Evolutionary conservation across 2,329 filamentous ascomycete species (phyloP).

Genomic region (Colletotrichum zoysiae): DNA sequence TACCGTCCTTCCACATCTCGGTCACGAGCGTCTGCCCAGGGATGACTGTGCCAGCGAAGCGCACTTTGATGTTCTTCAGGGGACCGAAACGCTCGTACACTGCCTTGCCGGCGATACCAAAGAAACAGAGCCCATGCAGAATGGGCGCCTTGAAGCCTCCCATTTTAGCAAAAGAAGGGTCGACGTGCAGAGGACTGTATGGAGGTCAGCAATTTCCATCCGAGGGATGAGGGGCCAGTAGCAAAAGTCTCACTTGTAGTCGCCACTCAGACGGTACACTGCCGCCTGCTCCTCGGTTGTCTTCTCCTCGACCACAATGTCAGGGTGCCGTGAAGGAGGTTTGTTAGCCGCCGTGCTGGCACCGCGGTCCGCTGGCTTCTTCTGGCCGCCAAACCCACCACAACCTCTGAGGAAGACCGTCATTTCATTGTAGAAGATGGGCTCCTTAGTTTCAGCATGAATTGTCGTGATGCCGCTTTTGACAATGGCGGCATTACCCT

Average conservation of each 20-base stretch:
- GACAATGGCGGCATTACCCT: slow-evolving; percentile 89
- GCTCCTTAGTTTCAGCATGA: slow-evolving; percentile 86
- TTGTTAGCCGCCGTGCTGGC: slow-evolving; percentile 83
- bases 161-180: slow-evolving; percentile 93
- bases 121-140: slow-evolving; percentile 95
- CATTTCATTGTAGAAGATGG: slow-evolving; percentile 96
- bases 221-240: slow-evolving; percentile 2
- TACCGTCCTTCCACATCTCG: slow-evolving; percentile 93
- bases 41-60: slow-evolving; percentile 87
- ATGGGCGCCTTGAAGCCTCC: slow-evolving; percentile 96
- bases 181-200: slow-evolving; percentile 85
- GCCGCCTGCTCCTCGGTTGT: slow-evolving; percentile 93
- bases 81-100: slow-evolving; percentile 85
- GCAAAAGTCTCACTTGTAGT: slow-evolving; percentile 76
- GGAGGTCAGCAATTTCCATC: slow-evolving; percentile 2
- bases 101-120: slow-evolving; percentile 92
- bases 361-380: slow-evolving; percentile 82
- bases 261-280: slow-evolving; percentile 91
- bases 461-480: slow-evolving; percentile 85
- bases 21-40: slow-evolving; percentile 92
- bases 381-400: slow-evolving; percentile 88
- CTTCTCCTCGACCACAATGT: slow-evolving; percentile 85
- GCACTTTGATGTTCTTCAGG: slow-evolving; percentile 92
- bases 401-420: slow-evolving; percentile 93
- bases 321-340: slow-evolving; percentile 81